Base-by-base conservation (phyloP, 2,329 filamentous ascomycete genomes). In the Hymenoscyphus fraxineus region DNA sequence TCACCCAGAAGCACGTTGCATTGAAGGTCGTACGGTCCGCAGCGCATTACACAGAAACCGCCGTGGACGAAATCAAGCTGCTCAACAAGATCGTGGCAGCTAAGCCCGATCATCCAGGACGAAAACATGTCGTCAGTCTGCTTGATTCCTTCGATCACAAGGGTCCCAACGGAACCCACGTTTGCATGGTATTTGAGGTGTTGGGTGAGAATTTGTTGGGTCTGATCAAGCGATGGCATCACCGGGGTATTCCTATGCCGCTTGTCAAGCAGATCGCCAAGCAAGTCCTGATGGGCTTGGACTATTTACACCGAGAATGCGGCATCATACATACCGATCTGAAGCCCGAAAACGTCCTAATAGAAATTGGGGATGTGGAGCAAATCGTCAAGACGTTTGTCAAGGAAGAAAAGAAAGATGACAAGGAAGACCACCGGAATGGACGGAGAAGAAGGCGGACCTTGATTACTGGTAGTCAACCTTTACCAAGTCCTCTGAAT, bases 111-210 rank as follows among this genome's bases (percentile, higher is more conserved):
- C 95, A 99, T 76, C 94, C 95, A 31, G 95, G 95, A 74, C 89
- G 94, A 71, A 91, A 91, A 77, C 94, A 98, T 74, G 95, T 98
- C 69, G 95, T 99, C 77, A 97, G 93, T 77, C 83, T 99, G 47
- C 85, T 98, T 72, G 94, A 98, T 78, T 97, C 92, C 0, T 99
- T 99, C 77, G 94, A 97, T 77, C 95, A 98, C 80, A 96, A 96
- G 78, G 95, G 95, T 10, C 94, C 94, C 55, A 96, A 99, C 74
- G 95, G 95, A 58, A 90, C 92, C 60, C 95, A 99, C 75, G 93
- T 98, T 65, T 99, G 95, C 81, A 98, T 99, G 94, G 95, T 99
- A 7, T 99, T 99, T 73, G 95, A 99, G 78, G 95, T 99, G 3
- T 80, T 99, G 64, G 95, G 95, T 62, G 93, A 98, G 83, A 98